Evolutionary conservation across 2,329 filamentous ascomycete species (phyloP).

Genomic region (Fusarium sp.): DNA sequence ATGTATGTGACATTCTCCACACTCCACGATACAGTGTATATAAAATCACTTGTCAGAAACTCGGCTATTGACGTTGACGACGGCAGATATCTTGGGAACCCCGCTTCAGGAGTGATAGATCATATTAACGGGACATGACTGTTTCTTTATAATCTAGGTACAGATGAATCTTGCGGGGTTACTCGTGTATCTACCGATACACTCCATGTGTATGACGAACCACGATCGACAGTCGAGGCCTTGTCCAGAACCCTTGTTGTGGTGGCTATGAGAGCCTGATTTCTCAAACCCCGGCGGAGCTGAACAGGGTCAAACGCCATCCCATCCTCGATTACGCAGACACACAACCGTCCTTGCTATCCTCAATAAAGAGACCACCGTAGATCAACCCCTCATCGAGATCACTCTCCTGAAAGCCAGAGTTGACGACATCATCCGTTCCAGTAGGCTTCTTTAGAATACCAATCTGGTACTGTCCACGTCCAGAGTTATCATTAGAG

Average conservation of each 20-base stretch:
- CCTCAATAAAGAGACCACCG: constrained; percentile 66
- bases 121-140: neutral
- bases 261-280: neutral
- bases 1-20: no score
- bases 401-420: constrained; percentile 60
- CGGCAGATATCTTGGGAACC: no score
- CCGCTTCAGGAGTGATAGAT: neutral
- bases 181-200: neutral
- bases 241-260: neutral
- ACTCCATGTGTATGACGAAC: neutral
- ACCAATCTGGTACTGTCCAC: constrained; percentile 73
- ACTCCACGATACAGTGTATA: no score
- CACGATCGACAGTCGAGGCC: neutral
- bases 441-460: constrained; percentile 71
- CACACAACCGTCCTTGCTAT: constrained; percentile 57
- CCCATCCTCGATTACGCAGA: constrained; percentile 9
- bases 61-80: no score
- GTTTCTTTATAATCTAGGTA: neutral
- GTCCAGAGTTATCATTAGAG: constrained; percentile 65
- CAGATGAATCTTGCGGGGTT: neutral
- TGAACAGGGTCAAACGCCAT: neutral
- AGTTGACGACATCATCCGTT: constrained; percentile 58
- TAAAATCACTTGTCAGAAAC: no score
- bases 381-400: constrained; percentile 67
- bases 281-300: neutral